Evolutionary conservation across 2,329 filamentous ascomycete species (phyloP).

Genomic region (Pseudogymnoascus sp.): DNA sequence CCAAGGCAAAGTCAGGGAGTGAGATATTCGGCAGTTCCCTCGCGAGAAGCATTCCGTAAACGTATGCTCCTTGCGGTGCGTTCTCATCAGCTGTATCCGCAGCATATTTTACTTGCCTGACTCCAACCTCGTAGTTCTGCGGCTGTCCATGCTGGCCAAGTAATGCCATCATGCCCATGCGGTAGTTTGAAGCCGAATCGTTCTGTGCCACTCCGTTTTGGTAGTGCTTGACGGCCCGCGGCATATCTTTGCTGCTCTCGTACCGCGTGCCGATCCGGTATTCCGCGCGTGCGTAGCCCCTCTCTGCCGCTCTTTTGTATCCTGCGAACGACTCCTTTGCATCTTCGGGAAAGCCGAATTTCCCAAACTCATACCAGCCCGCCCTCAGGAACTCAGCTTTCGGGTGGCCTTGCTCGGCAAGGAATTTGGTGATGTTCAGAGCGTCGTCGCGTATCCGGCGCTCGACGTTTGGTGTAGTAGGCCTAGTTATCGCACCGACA

Average conservation of each 20-base stretch:
- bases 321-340: constrained; percentile 89
- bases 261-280: constrained; percentile 98
- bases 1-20: constrained; percentile 64
- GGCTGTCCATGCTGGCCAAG: constrained; percentile 86
- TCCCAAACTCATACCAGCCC: constrained; percentile 97
- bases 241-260: constrained; percentile 86
- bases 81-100: constrained; percentile 91
- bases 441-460: constrained; percentile 83
- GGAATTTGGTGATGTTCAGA: constrained; percentile 82
- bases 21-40: constrained; percentile 85
- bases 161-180: constrained; percentile 94
- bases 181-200: constrained; percentile 80
- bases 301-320: constrained; percentile 78
- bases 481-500: constrained; percentile 44
- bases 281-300: constrained; percentile 80
- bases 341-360: constrained; percentile 83
- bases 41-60: constrained; percentile 89
- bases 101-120: constrained; percentile 76
- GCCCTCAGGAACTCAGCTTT: constrained; percentile 89
- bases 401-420: constrained; percentile 86
- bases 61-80: constrained; percentile 89
- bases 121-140: constrained; percentile 69
- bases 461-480: constrained; percentile 77
- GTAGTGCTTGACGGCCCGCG: constrained; percentile 88
- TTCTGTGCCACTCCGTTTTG: constrained; percentile 68